These are phyloP conservation scores for Cordyceps militaris DNA, from an alignment of 2,329 filamentous ascomycete genomes.

Conservation along the genomic window DNA sequence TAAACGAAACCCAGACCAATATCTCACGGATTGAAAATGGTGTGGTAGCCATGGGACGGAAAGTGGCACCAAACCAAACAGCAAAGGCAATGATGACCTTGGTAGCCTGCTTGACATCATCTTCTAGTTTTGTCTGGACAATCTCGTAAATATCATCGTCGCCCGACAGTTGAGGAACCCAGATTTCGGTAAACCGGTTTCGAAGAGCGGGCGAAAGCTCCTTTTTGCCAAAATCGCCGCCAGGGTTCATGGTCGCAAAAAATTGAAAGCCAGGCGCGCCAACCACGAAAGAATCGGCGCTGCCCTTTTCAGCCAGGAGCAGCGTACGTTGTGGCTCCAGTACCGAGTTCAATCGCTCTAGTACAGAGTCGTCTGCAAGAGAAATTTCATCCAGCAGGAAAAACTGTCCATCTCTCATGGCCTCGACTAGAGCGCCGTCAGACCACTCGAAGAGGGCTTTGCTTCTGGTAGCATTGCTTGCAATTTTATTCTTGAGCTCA, in stretches of 20 bases:
- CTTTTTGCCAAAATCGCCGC: constrained; percentile 96
- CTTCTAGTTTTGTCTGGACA: constrained; percentile 64
- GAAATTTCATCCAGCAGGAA: constrained; percentile 98
- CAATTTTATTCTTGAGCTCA: constrained; percentile 40
- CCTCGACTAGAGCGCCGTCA: constrained; percentile 86
- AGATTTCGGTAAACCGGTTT: constrained; percentile 98
- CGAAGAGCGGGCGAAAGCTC: constrained; percentile 91
- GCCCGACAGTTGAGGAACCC: constrained; percentile 85
- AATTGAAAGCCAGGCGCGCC: constrained; percentile 83
- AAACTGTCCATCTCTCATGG: constrained; percentile 83
- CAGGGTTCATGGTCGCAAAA: constrained; percentile 97
- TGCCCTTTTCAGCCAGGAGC: constrained; percentile 87
- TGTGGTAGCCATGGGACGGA: constrained; percentile 66
- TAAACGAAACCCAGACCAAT: constrained; percentile 86
- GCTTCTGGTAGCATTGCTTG: constrained; percentile 50
- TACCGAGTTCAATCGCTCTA: constrained; percentile 94
- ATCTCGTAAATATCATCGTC: constrained; percentile 84
- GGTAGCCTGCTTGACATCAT: constrained; percentile 50
- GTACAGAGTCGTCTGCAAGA: constrained; percentile 90
- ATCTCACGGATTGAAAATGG: constrained; percentile 88
- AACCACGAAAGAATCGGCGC: constrained; percentile 70
- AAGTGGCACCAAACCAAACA: constrained; percentile 82
- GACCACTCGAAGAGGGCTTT: constrained; percentile 94
- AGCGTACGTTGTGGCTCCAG: constrained; percentile 82
- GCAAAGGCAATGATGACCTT: constrained; percentile 76